phyloP scores from a whole-genome alignment of 2,329 filamentous ascomycete genomes.

The Nakataea oryzae region DNA sequence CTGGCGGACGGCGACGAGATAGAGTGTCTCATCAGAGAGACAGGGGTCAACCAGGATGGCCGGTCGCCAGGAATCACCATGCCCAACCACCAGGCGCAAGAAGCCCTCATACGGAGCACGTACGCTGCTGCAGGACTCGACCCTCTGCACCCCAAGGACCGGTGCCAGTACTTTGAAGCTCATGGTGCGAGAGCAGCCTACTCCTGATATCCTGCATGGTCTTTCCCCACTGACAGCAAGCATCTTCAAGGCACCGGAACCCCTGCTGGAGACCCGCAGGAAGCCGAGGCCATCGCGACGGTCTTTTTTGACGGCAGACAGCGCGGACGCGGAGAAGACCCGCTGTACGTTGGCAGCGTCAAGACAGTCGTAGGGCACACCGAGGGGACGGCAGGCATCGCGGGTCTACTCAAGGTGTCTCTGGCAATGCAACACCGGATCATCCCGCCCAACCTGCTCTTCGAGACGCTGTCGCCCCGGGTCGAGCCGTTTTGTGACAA shows the following conservation, averaged over 20 bases:
- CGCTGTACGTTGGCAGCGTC: slow-evolving; percentile 22
- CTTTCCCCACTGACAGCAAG: too few species aligned
- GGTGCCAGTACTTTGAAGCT: slow-evolving; percentile 36
- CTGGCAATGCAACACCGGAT: neutral
- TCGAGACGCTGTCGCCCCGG: slow-evolving; percentile 1
- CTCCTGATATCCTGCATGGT: too few species aligned
- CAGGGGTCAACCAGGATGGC: slow-evolving; percentile 34
- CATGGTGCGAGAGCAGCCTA: slow-evolving; percentile 19
- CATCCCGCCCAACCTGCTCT: neutral
- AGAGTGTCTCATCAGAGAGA: slow-evolving; percentile 28
- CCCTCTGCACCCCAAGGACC: slow-evolving; percentile 15
- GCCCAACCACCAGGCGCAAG: slow-evolving; percentile 30
- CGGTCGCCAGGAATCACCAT: slow-evolving; percentile 34
- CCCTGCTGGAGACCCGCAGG: slow-evolving; percentile 42
- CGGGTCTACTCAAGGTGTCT: slow-evolving; percentile 15
- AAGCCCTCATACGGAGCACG: slow-evolving; percentile 22
- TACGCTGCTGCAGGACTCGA: slow-evolving; percentile 28
- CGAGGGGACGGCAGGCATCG: slow-evolving; percentile 31
- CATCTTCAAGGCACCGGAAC: slow-evolving; percentile 31
- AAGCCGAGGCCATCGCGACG: slow-evolving; percentile 26
- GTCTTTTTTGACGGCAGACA: neutral
- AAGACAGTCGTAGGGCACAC: slow-evolving; percentile 35
- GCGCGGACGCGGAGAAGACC: slow-evolving; percentile 7
- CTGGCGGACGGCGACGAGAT: slow-evolving; percentile 31
- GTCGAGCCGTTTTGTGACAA: slow-evolving; percentile 16